These are phyloP conservation scores for Talaromyces liani DNA, from an alignment of 495 filamentous ascomycete species.

Conservation along the genomic window DNA sequence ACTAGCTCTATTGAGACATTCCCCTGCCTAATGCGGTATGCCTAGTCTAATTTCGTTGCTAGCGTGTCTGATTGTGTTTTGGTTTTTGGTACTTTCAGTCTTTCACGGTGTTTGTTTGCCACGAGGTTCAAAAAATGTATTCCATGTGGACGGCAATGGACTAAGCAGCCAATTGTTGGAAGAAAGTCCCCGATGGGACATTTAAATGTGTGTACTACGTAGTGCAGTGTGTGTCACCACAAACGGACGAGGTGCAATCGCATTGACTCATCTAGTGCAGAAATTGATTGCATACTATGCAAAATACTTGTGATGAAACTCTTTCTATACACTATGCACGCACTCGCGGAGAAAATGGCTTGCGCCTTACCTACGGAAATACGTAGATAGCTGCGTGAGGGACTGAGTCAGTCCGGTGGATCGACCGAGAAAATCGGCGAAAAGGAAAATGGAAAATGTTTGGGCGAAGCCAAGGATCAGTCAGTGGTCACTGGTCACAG, in stretches of 20 bases:
- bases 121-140: background rate
- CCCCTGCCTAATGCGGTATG: background rate
- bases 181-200: background rate
- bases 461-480: background rate
- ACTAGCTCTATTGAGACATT: background rate
- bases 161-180: background rate
- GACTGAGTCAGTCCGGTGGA: too few relatives aligned
- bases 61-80: background rate
- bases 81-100: background rate
- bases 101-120: background rate
- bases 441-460: background rate
- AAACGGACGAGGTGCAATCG: background rate
- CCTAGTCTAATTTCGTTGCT: background rate
- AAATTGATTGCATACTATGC: background rate
- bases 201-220: background rate
- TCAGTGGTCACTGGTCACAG: too few relatives aligned
- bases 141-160: background rate
- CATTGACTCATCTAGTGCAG: background rate
- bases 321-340: background rate
- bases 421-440: background rate
- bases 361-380: background rate
- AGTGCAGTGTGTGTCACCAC: background rate
- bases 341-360: background rate
- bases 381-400: too few relatives aligned
- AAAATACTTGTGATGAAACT: background rate